phyloP scores from a whole-genome alignment of 2,329 filamentous ascomycete genomes.

The Trichoderma semiorbis region DNA sequence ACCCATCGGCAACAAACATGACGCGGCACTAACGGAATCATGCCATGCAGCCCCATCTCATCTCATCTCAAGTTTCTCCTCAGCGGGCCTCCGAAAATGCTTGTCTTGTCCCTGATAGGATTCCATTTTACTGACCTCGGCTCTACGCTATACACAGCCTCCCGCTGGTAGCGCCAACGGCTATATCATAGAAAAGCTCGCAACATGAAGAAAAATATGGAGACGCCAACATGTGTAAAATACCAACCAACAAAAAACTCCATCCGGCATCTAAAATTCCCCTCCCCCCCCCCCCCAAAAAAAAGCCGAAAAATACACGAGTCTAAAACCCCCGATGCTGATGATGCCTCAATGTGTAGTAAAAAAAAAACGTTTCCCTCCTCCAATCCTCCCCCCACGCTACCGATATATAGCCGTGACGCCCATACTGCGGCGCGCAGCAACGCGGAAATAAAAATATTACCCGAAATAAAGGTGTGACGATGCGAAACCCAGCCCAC shows the following conservation, averaged over 20 bases:
- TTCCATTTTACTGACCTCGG: slow-evolving; percentile 6
- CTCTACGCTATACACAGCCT: not conserved
- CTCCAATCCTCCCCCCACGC: not conserved
- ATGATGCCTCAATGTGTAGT: slow-evolving; percentile 7
- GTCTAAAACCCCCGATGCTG: slow-evolving; percentile 15
- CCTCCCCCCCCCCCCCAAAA: not conserved
- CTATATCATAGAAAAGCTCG: not conserved
- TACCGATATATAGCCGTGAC: slow-evolving; percentile 1
- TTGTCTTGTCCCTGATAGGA: not conserved
- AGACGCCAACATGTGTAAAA: not conserved
- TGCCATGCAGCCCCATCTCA: not conserved
- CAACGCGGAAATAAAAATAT: not conserved
- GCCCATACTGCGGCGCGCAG: not conserved
- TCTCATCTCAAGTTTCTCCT: not conserved
- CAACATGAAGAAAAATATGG: not conserved
- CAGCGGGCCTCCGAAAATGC: not conserved
- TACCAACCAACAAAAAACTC: not conserved
- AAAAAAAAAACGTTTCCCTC: not conserved
- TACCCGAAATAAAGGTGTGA: not conserved
- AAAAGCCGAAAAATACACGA: slow-evolving; percentile 11
- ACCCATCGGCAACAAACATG: not conserved
- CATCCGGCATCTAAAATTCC: slow-evolving; percentile 10
- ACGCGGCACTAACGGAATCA: not conserved
- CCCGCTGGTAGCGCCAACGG: not conserved
- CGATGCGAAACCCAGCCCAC: slow-evolving; percentile 12